These are phyloP conservation scores for Friedmanniomyces endolithicus DNA, from an alignment of 495 filamentous ascomycete genomes.

Conservation along the genomic window DNA sequence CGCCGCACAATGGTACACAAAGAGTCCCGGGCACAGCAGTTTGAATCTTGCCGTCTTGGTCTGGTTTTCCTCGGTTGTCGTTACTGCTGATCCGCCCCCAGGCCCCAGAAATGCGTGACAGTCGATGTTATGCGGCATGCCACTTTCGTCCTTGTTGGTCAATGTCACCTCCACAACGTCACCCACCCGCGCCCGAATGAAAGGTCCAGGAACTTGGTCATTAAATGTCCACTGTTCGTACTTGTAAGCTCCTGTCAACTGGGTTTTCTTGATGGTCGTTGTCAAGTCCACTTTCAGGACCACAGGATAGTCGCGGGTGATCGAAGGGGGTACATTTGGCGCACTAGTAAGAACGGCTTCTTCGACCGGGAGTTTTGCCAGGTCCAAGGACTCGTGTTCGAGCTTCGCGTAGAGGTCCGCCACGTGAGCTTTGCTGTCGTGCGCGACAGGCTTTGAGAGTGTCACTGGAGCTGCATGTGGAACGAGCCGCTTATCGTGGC, in stretches of 20 bases:
- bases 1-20: constrained; percentile 1
- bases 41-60: constrained; percentile 4
- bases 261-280: neutral
- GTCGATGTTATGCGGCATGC: constrained; percentile 3
- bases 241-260: neutral
- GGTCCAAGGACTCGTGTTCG: neutral
- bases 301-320: constrained; percentile 3
- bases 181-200: constrained; percentile 1
- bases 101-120: neutral
- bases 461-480: neutral
- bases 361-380: constrained; percentile 2
- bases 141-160: constrained; percentile 4
- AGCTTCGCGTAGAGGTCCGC: neutral
- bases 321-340: constrained; percentile 2
- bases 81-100: constrained; percentile 1
- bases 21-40: neutral
- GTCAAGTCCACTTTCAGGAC: neutral
- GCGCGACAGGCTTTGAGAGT: neutral
- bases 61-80: neutral
- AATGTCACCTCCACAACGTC: constrained; percentile 2
- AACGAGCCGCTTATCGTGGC: neutral
- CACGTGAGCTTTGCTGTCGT: neutral
- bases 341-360: constrained; percentile 1
- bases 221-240: constrained; percentile 3
- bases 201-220: neutral